These are phyloP conservation scores for Cylindrotheca closterium DNA, from an alignment of 108 stramenopile genomes.

Conservation along the genomic window DNA sequence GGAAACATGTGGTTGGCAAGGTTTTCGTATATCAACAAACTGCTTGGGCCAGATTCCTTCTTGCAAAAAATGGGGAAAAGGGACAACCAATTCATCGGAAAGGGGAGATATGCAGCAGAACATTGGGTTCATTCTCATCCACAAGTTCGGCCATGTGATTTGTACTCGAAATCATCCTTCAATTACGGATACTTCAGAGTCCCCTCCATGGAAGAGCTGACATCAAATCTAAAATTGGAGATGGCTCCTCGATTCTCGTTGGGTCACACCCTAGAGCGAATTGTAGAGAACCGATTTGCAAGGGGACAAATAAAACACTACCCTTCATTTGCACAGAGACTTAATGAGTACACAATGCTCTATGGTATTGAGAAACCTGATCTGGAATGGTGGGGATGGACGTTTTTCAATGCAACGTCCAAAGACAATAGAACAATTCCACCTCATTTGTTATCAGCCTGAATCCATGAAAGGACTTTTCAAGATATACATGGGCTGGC, in stretches of 20 bases:
- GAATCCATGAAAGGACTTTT: no score
- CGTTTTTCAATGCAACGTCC: background rate
- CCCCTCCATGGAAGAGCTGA: background rate
- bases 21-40: conserved; percentile 31
- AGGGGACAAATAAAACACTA: no score
- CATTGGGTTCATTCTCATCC: conserved; percentile 47
- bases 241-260: background rate
- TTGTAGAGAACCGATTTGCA: background rate
- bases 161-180: conserved; percentile 6
- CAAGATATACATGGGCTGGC: no score
- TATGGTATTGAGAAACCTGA: background rate
- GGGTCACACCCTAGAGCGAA: no score
- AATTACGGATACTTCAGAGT: conserved; percentile 8
- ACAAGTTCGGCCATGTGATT: conserved; percentile 30
- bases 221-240: background rate
- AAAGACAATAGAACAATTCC: no score
- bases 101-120: conserved; percentile 28
- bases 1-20: conserved; percentile 48
- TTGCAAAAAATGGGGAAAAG: conserved; percentile 2
- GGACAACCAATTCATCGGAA: conserved; percentile 11
- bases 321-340: no score
- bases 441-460: no score
- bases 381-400: conserved; percentile 3
- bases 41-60: conserved; percentile 31
- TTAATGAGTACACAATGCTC: conserved; percentile 1